phyloP scores from a whole-genome alignment of 768 basidiomycete species.

The Dioszegia crocea region DNA sequence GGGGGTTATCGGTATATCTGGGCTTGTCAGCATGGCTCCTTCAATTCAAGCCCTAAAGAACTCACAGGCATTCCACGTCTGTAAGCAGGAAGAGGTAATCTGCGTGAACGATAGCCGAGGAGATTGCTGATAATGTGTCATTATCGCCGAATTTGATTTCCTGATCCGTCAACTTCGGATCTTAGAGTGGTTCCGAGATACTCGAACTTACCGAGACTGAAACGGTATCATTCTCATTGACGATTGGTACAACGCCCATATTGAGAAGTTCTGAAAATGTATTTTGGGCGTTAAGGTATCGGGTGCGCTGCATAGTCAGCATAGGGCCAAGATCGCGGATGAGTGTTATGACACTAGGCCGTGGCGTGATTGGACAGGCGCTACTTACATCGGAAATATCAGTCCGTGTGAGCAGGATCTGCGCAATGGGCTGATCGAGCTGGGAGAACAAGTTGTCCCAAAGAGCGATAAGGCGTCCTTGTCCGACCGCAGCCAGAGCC shows the following conservation, averaged over 20 bases:
- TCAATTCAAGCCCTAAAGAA: neutral
- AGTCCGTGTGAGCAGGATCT: constrained; percentile 85
- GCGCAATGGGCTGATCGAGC: constrained; percentile 90
- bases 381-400: constrained; percentile 93
- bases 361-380: too few species aligned
- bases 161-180: constrained; percentile 51
- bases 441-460: constrained; percentile 97
- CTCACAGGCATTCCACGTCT: constrained; percentile 79
- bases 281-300: constrained; percentile 94
- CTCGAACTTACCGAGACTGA: constrained; percentile 72
- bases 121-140: constrained; percentile 94
- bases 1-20: constrained; percentile 83
- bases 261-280: constrained; percentile 84
- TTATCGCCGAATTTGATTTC: constrained; percentile 99
- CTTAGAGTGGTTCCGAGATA: neutral
- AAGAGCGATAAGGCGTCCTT: constrained; percentile 88
- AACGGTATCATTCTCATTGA: constrained; percentile 98
- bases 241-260: constrained; percentile 95
- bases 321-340: too few species aligned
- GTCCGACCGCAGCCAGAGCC: constrained; percentile 95
- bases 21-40: neutral
- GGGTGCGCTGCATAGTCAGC: constrained; percentile 63
- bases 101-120: constrained; percentile 94
- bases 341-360: too few species aligned
- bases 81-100: constrained; percentile 95